Evolutionary conservation across 1,284 basidiomycete species (phyloP), one percentile per base, ranked within the genome.

Genomic region (Trichosporon asahii): DNA sequence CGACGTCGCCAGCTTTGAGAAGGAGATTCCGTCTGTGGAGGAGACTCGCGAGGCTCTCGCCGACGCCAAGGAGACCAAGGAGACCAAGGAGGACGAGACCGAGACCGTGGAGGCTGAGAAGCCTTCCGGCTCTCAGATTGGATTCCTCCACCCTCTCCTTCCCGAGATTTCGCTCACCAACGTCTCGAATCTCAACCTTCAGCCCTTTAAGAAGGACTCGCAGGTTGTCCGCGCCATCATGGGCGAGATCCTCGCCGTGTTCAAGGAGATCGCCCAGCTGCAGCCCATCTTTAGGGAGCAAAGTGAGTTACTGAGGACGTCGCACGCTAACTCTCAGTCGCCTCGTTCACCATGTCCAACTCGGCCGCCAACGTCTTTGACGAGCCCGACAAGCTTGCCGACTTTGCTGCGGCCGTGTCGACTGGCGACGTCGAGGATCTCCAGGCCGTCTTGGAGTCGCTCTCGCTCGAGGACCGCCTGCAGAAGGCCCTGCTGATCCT

Each of bases 231-330:
- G 94, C 37, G 96, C 96, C 2, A 92, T 98, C 85, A 96, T 95
- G 90, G 91, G 91, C 67, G 96, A 98, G 85, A 93, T 99, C 72
- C 93, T 99, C 74, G 92, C 92, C 64, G 94, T 98, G 37, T 98
- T 99, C 89, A 99, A 98, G 86, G 95, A 98, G 82, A 98, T 99
- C 74, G 95, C 96, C 0, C 93, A 96, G 81, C 88, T 98, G 67
- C 98, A 97, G 84, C 95, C 95, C 0, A 89, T 98, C 73, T 98
- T 99, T 90, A 91, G 96, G 66, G 96, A 98, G 85, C 96, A 98
- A 83, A 97, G 79, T 82, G 69, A 74, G 80, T 75, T 15, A 11
- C 11, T 2, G 9, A 2, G 3, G 12, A 3, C 66, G 33, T 63
- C 46, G 6, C n/a, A 18, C 3, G 44, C 64, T 55, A 61, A 66